These are phyloP conservation scores for Suaeda aralocaspica DNA, from an alignment of 148 eudicot genomes.

Conservation along the genomic window DNA sequence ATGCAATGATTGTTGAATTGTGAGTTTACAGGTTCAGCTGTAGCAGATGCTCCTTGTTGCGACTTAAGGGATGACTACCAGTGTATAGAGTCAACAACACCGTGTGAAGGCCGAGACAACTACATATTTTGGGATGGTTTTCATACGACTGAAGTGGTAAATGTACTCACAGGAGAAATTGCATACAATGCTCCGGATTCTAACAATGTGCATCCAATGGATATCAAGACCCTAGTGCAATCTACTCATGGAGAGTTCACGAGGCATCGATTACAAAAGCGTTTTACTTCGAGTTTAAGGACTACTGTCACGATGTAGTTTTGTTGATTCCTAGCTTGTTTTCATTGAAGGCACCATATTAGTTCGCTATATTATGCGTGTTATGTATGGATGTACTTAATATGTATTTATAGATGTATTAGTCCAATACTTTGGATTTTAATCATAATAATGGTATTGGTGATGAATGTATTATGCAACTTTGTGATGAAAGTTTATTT, in stretches of 20 bases:
- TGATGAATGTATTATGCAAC: no score
- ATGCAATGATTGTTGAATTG: no score
- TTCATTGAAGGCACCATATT: no score
- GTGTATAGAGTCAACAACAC: background rate
- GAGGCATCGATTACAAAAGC: background rate
- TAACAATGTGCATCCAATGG: constrained; percentile 22
- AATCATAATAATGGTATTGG: no score
- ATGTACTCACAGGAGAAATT: constrained; percentile 9
- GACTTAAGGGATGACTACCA: constrained; percentile 23
- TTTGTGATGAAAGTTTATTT: no score
- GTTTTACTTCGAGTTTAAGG: background rate
- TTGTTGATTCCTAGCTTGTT: no score
- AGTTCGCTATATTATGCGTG: no score
- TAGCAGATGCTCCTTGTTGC: constrained; percentile 21
- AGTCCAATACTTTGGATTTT: no score
- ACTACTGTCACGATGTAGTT: no score
- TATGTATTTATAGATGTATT: no score
- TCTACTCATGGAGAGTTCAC: background rate
- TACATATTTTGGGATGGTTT: constrained; percentile 30
- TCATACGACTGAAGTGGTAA: constrained; percentile 27
- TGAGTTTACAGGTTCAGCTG: constrained; percentile 13
- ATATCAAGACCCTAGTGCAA: constrained; percentile 21
- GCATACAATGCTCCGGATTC: constrained; percentile 18
- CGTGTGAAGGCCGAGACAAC: constrained; percentile 11
- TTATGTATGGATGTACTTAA: no score